These are phyloP conservation scores for Beta macrorhiza DNA, from an alignment of 179 eudicot genomes.

Conservation along the genomic window DNA sequence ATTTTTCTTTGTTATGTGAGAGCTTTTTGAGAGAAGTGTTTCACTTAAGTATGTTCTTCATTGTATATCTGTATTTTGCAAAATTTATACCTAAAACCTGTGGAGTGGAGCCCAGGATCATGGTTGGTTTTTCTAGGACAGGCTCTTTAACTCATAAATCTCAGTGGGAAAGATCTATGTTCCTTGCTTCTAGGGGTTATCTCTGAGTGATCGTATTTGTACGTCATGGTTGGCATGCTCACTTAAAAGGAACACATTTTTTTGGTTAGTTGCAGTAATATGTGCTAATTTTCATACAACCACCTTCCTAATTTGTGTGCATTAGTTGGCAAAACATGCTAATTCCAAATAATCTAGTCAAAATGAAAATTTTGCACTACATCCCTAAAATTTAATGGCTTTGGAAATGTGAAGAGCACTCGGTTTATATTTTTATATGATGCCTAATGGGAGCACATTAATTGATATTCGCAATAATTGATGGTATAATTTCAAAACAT, in stretches of 20 bases:
- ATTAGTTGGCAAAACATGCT: not conserved
- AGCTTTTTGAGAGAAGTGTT: no score
- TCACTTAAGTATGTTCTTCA: no score
- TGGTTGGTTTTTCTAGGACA: not conserved
- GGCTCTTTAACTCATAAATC: not conserved
- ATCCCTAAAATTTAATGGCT: not conserved
- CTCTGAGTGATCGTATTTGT: not conserved
- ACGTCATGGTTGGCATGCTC: not conserved
- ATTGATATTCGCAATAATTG: not conserved
- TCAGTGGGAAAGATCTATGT: not conserved
- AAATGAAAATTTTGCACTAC: not conserved
- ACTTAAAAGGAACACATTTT: not conserved
- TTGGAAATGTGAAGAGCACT: not conserved
- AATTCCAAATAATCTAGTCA: not conserved
- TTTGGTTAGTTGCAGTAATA: not conserved
- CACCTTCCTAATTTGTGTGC: not conserved
- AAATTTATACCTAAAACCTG: not conserved
- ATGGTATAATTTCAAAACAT: not conserved
- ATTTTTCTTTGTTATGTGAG: no score
- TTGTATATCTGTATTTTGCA: no score
- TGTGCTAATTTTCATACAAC: not conserved
- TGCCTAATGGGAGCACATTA: not conserved
- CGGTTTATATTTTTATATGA: not conserved
- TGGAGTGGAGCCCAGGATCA: not conserved
- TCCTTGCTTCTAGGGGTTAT: not conserved